Conservation (phyloP, 257 asterid species). For the Solanum lycopersicoides region DNA sequence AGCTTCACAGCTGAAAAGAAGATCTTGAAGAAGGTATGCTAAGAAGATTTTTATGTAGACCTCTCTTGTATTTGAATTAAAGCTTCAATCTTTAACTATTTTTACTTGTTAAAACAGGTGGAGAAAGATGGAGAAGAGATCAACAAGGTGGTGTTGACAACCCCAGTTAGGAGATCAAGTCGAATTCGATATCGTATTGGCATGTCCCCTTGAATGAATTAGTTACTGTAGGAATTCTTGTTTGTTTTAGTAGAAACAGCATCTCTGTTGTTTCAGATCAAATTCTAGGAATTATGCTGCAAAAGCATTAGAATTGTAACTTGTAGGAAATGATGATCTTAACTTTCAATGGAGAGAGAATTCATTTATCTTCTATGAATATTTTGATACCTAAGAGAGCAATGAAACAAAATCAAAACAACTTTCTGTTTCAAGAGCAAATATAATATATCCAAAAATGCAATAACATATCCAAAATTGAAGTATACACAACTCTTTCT, state of each 20-base stretch:
- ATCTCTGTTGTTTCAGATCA: not conserved
- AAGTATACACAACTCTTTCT: not conserved
- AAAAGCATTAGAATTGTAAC: not conserved
- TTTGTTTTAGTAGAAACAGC: not conserved
- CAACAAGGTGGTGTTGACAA: slow-evolving; percentile 9
- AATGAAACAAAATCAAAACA: not conserved
- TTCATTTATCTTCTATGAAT: not conserved
- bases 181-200: slow-evolving; percentile 44
- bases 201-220: slow-evolving; percentile 30
- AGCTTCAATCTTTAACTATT: not conserved
- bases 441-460: not conserved
- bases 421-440: not conserved
- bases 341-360: not conserved
- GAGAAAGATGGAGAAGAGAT: slow-evolving; percentile 25
- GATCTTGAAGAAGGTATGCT: slow-evolving; percentile 40
- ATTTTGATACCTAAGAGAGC: not conserved
- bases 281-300: not conserved
- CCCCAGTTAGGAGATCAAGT: slow-evolving; percentile 71
- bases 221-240: not conserved
- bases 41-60: not conserved
- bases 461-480: not conserved
- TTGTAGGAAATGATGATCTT: not conserved
- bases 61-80: not conserved
- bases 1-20: slow-evolving; percentile 33
- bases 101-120: slow-evolving; percentile 24